These are phyloP conservation scores for Lepidium africanum DNA, from an alignment of 345 rosid species.

Conservation along the genomic window DNA sequence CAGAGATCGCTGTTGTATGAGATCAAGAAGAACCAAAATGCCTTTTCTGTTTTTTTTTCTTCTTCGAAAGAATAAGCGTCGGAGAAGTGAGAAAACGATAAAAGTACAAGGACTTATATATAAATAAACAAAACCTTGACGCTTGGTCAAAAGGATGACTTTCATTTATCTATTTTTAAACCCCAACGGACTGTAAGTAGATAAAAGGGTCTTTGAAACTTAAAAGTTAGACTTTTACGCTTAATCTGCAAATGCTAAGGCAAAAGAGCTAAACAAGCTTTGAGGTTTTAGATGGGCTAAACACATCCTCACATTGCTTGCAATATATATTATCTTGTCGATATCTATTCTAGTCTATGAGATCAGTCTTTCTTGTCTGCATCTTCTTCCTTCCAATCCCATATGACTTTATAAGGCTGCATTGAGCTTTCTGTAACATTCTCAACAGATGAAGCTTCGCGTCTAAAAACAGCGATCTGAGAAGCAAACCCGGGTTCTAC, in stretches of 20 bases:
- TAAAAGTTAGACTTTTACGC: background rate
- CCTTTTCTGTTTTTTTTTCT: background rate
- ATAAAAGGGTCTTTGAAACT: background rate
- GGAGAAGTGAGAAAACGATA: background rate
- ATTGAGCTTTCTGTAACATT: background rate
- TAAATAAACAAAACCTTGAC: background rate
- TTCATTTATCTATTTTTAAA: background rate
- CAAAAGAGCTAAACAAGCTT: conserved; percentile 1
- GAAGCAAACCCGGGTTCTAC: conserved; percentile 84
- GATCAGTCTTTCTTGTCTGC: background rate
- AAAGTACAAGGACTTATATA: background rate
- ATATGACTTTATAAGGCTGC: conserved; percentile 44
- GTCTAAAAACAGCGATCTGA: conserved; percentile 74
- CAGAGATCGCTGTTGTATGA: background rate
- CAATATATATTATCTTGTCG: background rate
- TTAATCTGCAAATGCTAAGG: background rate
- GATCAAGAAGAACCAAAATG: conserved; percentile 5
- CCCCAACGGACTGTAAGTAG: background rate
- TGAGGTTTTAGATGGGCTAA: background rate
- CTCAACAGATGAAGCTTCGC: conserved; percentile 1
- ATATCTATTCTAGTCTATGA: background rate
- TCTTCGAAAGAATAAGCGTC: background rate
- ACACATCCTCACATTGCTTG: background rate
- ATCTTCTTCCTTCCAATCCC: conserved; percentile 62
- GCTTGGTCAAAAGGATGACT: background rate